Base-by-base conservation (phyloP, 371 early-diverging fungal species). In the Phascolomyces articulosus region DNA sequence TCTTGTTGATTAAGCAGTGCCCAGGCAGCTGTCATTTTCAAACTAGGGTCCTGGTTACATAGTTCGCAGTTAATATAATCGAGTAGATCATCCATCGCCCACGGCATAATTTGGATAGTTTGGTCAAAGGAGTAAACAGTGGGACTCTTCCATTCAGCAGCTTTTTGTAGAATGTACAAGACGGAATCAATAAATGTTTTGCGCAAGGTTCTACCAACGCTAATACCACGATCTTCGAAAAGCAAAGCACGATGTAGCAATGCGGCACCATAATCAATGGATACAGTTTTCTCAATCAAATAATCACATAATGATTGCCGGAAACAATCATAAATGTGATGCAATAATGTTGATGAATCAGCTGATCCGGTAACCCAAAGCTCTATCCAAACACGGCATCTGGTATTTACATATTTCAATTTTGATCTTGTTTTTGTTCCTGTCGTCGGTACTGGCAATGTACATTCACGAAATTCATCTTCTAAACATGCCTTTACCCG, bases 221-320 rank as follows among this genome's bases (percentile, higher is more conserved):
- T 51, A 11, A 21, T 53, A 18, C 40, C 44, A 16, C 53, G 16
- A 3, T 49, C 48, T 0, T 77, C 73, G 15, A 24, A 51, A 10
- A 80, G 70, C 4, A 76, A 58, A 6, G 58, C 55, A 13, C 58
- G 57, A 27, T 63, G 55, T 3, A 55, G 64, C 2, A 77, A 40
- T 13, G 69, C 64, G 9, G 67, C 65, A 2, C 73, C 73, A 55
- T 66, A 67, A 51, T 85, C 75, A n/a, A 82, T 76, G 9, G 74
- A 72, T 16, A 87, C 83, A 10, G 82, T 85, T 8, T 82, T 75
- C 68, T 93, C 95, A 27, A 92, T 79, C 27, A 87, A 77, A 58
- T 92, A 93, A 61, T 93, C 93, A 56, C 88, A 90, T 3, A 90
- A 61, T 58, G 84, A 85, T 63, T 88, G 88, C 11, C 78, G 71